A percentile compares a stretch with the other conserved stretches of the same genome.
phyloP scores from a whole-genome alignment of 1,284 basidiomycete genomes.

The Stygiomarasmius scandens region DNA sequence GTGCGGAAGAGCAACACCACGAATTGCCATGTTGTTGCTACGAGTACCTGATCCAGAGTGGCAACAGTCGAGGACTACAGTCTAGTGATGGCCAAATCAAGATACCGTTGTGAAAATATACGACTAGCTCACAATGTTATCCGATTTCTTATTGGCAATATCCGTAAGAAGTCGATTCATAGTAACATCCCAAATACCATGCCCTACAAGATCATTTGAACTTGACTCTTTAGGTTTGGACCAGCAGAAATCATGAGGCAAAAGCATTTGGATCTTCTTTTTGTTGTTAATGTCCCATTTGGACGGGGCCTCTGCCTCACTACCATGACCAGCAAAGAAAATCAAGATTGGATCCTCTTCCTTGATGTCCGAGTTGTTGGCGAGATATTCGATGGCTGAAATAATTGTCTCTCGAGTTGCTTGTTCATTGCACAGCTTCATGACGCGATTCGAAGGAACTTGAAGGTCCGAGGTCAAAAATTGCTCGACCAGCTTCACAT shows the following conservation, averaged over 20 bases:
- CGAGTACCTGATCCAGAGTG: conserved; percentile 33
- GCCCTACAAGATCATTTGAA: background rate
- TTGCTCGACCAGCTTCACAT: background rate
- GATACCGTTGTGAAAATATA: conserved; percentile 7
- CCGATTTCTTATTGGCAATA: background rate
- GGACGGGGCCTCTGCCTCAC: background rate
- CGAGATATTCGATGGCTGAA: background rate
- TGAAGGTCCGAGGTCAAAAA: background rate
- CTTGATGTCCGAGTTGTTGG: no score
- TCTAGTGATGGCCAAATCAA: conserved; percentile 17
- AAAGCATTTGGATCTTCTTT: background rate
- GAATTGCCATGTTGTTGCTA: background rate
- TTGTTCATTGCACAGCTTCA: background rate
- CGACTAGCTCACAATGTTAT: background rate
- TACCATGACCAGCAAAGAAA: background rate
- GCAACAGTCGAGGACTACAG: conserved; percentile 34
- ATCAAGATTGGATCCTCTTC: background rate
- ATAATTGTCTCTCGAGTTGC: background rate
- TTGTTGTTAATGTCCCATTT: background rate
- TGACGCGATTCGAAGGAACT: background rate
- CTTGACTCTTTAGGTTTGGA: background rate
- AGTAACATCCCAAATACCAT: background rate
- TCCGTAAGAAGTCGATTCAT: background rate
- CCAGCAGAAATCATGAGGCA: conserved; percentile 4
- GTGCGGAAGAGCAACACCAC: conserved; percentile 12